Percentiles rank a stretch among this genome's conserved stretches.
Conservation (phyloP, 495 filamentous ascomycete species). For the Aspergillus wentii region DNA sequence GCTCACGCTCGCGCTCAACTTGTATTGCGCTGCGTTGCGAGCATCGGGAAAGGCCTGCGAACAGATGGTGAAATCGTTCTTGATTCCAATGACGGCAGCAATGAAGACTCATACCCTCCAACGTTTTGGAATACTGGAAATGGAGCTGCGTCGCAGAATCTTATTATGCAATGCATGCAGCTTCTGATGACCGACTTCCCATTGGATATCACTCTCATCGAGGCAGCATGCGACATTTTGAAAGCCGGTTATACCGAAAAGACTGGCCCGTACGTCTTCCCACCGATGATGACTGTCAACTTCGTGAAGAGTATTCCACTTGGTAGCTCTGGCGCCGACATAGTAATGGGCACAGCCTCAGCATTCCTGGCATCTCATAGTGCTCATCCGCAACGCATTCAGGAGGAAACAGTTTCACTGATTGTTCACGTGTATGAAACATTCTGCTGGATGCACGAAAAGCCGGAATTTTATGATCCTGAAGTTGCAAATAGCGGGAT, state of each 20-base stretch:
- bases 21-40: constrained; percentile 67
- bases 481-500: constrained; percentile 76
- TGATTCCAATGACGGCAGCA: constrained; percentile 51
- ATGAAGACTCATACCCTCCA: constrained; percentile 29
- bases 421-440: constrained; percentile 62
- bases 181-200: constrained; percentile 49
- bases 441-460: constrained; percentile 58
- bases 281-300: constrained; percentile 58
- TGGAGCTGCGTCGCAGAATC: constrained; percentile 50
- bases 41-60: constrained; percentile 77
- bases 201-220: constrained; percentile 63
- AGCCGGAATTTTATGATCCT: constrained; percentile 53
- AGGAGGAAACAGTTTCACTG: constrained; percentile 47
- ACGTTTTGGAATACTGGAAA: constrained; percentile 57
- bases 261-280: constrained; percentile 74
- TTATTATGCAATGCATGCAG: constrained; percentile 51
- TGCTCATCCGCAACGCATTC: constrained; percentile 50
- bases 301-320: constrained; percentile 62
- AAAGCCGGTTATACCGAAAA: constrained; percentile 76
- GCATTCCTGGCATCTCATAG: constrained; percentile 60
- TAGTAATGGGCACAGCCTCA: constrained; percentile 72
- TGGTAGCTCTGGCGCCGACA: constrained; percentile 63
- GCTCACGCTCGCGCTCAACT: constrained; percentile 53
- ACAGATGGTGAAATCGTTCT: constrained; percentile 64
- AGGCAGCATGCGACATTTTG: constrained; percentile 70